Conservation (phyloP, 129 eudicot species). For the Lactuca saligna region DNA sequence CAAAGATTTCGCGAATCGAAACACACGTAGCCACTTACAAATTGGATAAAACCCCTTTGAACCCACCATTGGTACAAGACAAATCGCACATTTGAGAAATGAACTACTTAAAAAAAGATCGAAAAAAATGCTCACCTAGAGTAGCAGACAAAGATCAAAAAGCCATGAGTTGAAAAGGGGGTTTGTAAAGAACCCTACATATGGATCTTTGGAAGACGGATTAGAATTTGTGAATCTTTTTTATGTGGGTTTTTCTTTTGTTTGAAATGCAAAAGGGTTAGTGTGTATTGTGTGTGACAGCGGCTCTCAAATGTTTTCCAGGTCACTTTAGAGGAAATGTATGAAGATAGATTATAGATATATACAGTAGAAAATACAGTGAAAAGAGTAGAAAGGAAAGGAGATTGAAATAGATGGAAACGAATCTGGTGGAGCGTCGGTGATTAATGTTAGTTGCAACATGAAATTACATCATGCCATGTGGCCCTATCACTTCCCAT, state of each 20-base stretch:
- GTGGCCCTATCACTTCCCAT: conserved; percentile 25
- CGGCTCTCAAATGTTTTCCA: conserved; percentile 15
- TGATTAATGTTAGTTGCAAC: conserved; percentile 29
- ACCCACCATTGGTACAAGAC: conserved; percentile 8
- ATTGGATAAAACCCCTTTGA: conserved; percentile 6
- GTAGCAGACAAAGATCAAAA: conserved; percentile 37
- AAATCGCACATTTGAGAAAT: conserved; percentile 31
- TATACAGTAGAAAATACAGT: conserved; percentile 16
- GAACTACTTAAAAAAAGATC: conserved; percentile 13
- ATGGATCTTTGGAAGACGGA: conserved; percentile 24
- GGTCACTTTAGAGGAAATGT: background rate
- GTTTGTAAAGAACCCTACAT: conserved; percentile 25
- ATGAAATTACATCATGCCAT: conserved; percentile 8
- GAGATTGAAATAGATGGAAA: conserved; percentile 24
- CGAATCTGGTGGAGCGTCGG: conserved; percentile 42
- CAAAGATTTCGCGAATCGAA: conserved; percentile 19
- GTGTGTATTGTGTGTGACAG: conserved; percentile 16
- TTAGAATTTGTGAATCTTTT: conserved; percentile 11
- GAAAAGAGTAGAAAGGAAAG: background rate
- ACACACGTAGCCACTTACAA: conserved; percentile 4
- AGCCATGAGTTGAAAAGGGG: conserved; percentile 29
- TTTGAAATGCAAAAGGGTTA: conserved; percentile 37
- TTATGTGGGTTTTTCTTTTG: conserved; percentile 1
- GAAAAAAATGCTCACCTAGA: conserved; percentile 27
- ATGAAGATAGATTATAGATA: background rate